These are phyloP conservation scores for Zizania latifolia DNA, from an alignment of 176 grass and related monocot species.

Conservation along the genomic window DNA sequence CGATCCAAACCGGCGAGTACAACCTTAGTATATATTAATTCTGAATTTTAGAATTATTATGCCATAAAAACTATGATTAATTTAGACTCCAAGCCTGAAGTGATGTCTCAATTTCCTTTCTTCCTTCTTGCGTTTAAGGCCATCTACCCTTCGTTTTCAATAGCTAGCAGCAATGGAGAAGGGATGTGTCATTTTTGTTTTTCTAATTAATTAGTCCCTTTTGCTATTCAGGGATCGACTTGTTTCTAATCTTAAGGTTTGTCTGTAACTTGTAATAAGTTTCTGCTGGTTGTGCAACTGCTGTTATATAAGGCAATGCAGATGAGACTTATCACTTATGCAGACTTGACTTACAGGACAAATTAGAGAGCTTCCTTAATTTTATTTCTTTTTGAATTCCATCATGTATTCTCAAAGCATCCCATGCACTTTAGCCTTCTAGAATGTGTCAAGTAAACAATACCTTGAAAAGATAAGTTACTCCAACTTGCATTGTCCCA, in stretches of 20 bases:
- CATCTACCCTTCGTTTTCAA: too few relatives aligned
- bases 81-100: too few relatives aligned
- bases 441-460: neutral
- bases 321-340: neutral
- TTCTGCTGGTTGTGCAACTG: neutral
- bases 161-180: neutral
- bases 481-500: neutral
- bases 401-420: neutral
- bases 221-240: neutral
- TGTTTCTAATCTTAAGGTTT: too few relatives aligned
- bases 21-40: too few relatives aligned
- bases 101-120: too few relatives aligned
- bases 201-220: neutral
- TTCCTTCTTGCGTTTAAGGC: too few relatives aligned
- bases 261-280: too few relatives aligned
- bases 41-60: too few relatives aligned
- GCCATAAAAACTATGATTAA: too few relatives aligned
- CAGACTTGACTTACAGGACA: neutral
- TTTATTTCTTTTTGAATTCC: neutral
- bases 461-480: neutral
- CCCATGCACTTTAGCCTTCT: slow-evolving; percentile 11
- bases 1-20: too few relatives aligned
- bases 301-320: neutral
- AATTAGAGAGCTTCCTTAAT: neutral
- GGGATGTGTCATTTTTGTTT: too few relatives aligned